Evolutionary conservation across 78 protist species (phyloP).

Genomic region (Cavenderia fasciculata): DNA sequence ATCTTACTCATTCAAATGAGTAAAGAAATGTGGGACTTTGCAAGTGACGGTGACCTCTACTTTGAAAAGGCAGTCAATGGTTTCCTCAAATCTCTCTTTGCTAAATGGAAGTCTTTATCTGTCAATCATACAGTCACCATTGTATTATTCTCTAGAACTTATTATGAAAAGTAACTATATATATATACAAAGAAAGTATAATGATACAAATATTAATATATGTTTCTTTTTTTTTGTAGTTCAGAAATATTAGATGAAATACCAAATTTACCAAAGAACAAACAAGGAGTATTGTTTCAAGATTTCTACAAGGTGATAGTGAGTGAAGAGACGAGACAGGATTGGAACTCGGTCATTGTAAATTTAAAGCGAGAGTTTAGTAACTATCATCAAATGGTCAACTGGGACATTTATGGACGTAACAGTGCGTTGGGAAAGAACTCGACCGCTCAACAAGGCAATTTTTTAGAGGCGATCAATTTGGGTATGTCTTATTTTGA

Average conservation of each 20-base stretch:
- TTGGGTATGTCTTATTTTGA: conserved; percentile 81
- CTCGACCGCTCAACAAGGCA: conserved; percentile 85
- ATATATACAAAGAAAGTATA: too few relatives aligned
- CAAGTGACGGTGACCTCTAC: conserved; percentile 81
- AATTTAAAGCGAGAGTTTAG: conserved; percentile 68
- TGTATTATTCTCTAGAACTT: conserved; percentile 78
- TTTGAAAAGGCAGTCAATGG: conserved; percentile 85
- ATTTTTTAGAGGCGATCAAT: conserved; percentile 85
- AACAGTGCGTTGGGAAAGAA: conserved; percentile 67
- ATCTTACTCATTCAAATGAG: conserved; percentile 82
- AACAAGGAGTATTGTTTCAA: conserved; percentile 57
- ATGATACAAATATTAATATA: too few relatives aligned
- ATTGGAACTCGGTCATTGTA: conserved; percentile 67
- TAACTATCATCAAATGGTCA: conserved; percentile 51
- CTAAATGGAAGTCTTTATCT: conserved; percentile 67
- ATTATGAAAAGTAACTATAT: too few relatives aligned
- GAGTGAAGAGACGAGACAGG: conserved; percentile 70
- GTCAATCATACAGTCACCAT: conserved; percentile 80
- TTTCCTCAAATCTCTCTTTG: conserved; percentile 71
- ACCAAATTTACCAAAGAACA: conserved; percentile 35
- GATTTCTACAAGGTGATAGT: conserved; percentile 84
- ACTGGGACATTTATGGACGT: conserved; percentile 73
- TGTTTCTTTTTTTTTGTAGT: too few relatives aligned
- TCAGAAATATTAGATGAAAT: conserved; percentile 42
- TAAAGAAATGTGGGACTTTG: conserved; percentile 90